Conservation (phyloP, 2,329 filamentous ascomycete genomes). For the Colletotrichum orchidophilum region DNA sequence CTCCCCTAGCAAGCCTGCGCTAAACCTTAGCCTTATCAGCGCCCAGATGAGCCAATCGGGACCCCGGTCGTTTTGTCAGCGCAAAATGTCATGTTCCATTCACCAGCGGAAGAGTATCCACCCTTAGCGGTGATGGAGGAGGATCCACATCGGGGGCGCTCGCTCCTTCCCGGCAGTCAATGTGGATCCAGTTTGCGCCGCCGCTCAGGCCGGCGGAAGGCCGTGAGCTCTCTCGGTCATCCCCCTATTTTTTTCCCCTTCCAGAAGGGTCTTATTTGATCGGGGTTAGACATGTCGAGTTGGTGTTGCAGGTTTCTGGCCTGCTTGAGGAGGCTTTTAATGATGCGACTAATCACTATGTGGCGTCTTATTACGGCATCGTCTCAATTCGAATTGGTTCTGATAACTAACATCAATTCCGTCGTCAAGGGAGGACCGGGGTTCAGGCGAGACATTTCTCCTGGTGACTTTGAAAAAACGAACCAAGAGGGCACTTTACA, state of each 20-base stretch:
- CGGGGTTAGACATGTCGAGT: background rate
- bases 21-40: slow-evolving; percentile 34
- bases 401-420: background rate
- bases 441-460: background rate
- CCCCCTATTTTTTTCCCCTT: background rate
- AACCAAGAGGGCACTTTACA: too few species aligned
- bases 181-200: background rate
- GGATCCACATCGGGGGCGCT: slow-evolving; percentile 2
- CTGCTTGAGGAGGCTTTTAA: background rate
- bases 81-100: slow-evolving; percentile 26
- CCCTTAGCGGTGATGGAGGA: background rate
- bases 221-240: background rate
- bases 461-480: background rate
- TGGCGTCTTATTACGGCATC: background rate
- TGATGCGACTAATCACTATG: background rate
- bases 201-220: slow-evolving; percentile 15
- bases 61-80: slow-evolving; percentile 26
- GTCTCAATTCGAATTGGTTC: background rate
- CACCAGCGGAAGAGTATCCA: background rate
- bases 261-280: slow-evolving; percentile 1
- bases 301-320: background rate
- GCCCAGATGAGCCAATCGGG: slow-evolving; percentile 16
- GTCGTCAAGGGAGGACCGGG: background rate
- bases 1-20: background rate
- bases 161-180: slow-evolving; percentile 7